Percentiles rank a stretch among this genome's conserved stretches.
phyloP scores from a whole-genome alignment of 305 asterid species.

The Solanum hybrid region DNA sequence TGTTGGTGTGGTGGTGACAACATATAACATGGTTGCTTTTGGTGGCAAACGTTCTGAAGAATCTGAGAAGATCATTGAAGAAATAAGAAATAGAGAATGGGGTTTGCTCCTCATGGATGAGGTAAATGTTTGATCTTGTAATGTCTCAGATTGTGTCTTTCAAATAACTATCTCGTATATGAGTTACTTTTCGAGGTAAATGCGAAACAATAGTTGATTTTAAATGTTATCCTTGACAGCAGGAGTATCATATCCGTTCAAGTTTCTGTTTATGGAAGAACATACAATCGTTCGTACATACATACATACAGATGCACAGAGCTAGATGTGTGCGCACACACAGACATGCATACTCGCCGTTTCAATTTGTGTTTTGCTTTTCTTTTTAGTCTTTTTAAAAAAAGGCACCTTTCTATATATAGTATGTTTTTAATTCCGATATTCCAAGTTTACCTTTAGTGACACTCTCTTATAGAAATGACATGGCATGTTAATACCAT shows the following conservation, averaged over 20 bases:
- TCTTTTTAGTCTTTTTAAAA: not conserved
- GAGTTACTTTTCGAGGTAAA: not conserved
- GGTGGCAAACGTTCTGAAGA: conserved; percentile 98
- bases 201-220: not conserved
- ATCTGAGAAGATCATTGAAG: conserved; percentile 97
- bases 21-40: conserved; percentile 97
- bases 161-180: not conserved
- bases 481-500: not conserved
- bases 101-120: conserved; percentile 99
- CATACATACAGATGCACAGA: not conserved
- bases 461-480: not conserved
- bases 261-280: not conserved
- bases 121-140: conserved; percentile 33
- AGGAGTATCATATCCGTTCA: not conserved
- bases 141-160: not conserved
- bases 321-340: not conserved
- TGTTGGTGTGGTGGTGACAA: conserved; percentile 97
- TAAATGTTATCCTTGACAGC: not conserved
- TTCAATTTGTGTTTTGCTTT: not conserved
- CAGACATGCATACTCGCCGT: not conserved
- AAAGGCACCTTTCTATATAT: not conserved
- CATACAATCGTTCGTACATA: not conserved
- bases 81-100: conserved; percentile 94
- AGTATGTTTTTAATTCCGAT: not conserved
- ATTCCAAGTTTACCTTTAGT: not conserved